Base-by-base conservation (phyloP, 2,329 filamentous ascomycete species). In the Penicillium digitatum region DNA sequence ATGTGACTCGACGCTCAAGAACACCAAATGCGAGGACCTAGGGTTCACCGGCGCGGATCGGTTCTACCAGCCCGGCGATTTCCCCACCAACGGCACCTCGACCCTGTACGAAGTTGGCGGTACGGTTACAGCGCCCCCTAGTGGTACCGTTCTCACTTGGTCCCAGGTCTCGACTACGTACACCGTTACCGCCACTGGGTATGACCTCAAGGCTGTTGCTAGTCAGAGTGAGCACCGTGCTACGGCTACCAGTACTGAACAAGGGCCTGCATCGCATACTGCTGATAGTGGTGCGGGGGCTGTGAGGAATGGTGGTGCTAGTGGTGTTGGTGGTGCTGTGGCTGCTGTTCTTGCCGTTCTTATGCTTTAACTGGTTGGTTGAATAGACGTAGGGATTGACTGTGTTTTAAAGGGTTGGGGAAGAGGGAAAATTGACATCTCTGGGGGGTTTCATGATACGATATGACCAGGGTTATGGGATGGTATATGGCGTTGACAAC, bases 181-280 rank as follows among this genome's bases (percentile, higher is more conserved):
- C 48, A 74, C 71, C 1, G 72, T 75, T 42, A 70, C 70, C 0
- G 74, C 72, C 40, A 70, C 65, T 26, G 59, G 64, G 48, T 62
- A 61, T 48, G 59, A 66, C 44, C n/a, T 22, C 2, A 62, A 62
- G 49, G 60, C 59, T 42, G 64, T 65, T 42, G 53, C 48, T 4
- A 59, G 57, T 22, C 53, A 60, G 54, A 56, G 53, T 44, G 52
- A 60, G 20, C 56, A 54, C 49, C 46, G 52, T 5, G 54, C 59
- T 26, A 62, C 62, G 37, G 57, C 54, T 49, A 64, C 62, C 1
- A 57, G 54, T 24, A 50, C 51, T 9, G 53, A 40, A 32, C 10
- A 34, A 10, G 42, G 46, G 4, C 54, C 50, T 40, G 42, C 48
- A n/a, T 51, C 53, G 34, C 50, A 59, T 48, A 60, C 57, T 24